Percentiles rank a stretch among this genome's conserved stretches.
These are phyloP conservation scores for Trichoderma sp. DNA, from an alignment of 2,329 filamentous ascomycete genomes.

Conservation along the genomic window DNA sequence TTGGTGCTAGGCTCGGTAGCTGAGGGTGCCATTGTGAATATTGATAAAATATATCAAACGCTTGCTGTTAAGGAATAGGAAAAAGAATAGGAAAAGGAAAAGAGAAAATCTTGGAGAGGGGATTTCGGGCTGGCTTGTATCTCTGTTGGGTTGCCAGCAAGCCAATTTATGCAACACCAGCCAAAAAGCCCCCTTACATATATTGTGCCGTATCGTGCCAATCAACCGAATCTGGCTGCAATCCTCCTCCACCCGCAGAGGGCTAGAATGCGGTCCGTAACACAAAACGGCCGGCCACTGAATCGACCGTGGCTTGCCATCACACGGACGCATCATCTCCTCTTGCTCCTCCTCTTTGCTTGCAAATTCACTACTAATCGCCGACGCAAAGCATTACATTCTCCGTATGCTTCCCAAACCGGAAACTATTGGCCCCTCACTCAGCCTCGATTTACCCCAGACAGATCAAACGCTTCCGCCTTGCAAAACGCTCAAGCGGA, in stretches of 20 bases:
- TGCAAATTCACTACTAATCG: background rate
- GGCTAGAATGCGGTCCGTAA: constrained; percentile 6
- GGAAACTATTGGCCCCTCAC: background rate
- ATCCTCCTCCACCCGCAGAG: background rate
- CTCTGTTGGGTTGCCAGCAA: background rate
- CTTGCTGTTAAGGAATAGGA: background rate
- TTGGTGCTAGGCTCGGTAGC: background rate
- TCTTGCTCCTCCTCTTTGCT: background rate
- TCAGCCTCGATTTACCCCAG: background rate
- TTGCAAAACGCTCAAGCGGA: background rate
- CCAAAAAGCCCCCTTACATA: background rate
- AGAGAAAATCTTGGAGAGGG: background rate
- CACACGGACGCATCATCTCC: background rate
- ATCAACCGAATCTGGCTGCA: background rate
- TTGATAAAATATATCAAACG: background rate
- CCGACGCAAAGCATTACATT: background rate
- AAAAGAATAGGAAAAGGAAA: background rate
- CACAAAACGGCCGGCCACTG: background rate
- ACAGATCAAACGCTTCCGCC: background rate
- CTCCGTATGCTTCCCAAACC: background rate
- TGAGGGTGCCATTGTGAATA: constrained; percentile 9
- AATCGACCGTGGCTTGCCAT: background rate
- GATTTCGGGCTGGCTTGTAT: background rate
- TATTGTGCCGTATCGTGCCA: background rate
- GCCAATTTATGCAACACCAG: constrained; percentile 4